These are phyloP conservation scores for Lenzites betulinus DNA, from an alignment of 768 basidiomycete species.

Conservation along the genomic window DNA sequence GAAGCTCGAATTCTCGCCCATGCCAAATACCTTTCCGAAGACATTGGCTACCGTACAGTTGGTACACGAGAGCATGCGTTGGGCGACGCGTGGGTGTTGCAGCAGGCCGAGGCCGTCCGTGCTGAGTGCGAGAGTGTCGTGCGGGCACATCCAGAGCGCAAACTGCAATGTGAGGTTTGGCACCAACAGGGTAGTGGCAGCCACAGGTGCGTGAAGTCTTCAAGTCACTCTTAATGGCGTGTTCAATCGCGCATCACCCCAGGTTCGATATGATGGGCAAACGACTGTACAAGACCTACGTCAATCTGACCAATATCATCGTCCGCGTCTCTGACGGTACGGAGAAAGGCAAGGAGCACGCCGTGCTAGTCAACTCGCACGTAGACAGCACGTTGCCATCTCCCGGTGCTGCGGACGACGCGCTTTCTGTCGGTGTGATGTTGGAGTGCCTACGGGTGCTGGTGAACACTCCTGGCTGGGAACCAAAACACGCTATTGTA, in stretches of 20 bases:
- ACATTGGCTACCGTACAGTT: constrained; percentile 88
- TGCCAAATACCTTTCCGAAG: constrained; percentile 74
- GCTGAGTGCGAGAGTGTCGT: constrained; percentile 58
- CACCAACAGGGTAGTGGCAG: constrained; percentile 85
- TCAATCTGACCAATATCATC: constrained; percentile 85
- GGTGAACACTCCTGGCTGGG: constrained; percentile 64
- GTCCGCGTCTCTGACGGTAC: constrained; percentile 84
- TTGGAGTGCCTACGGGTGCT: constrained; percentile 84
- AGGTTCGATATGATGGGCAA: constrained; percentile 94
- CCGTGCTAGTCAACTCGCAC: constrained; percentile 87
- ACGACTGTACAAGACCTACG: constrained; percentile 83
- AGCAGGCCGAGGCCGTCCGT: constrained; percentile 63
- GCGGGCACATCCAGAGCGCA: constrained; percentile 39
- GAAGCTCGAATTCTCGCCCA: constrained; percentile 66
- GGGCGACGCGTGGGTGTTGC: constrained; percentile 81
- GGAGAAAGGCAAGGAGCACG: constrained; percentile 69
- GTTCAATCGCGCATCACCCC: neutral
- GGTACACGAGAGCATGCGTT: constrained; percentile 87
- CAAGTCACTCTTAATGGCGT: too few species aligned
- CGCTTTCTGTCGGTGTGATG: constrained; percentile 87
- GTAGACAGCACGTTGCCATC: constrained; percentile 88
- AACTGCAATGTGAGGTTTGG: constrained; percentile 91
- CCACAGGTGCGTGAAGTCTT: constrained; percentile 63
- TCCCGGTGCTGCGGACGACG: constrained; percentile 90
- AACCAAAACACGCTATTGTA: constrained; percentile 75